Evolutionary conservation across 176 grass and related monocot genomes (phyloP), one percentile per base, ranked within the genome.

Genomic region (Rhipidocladum racemiflorum): DNA sequence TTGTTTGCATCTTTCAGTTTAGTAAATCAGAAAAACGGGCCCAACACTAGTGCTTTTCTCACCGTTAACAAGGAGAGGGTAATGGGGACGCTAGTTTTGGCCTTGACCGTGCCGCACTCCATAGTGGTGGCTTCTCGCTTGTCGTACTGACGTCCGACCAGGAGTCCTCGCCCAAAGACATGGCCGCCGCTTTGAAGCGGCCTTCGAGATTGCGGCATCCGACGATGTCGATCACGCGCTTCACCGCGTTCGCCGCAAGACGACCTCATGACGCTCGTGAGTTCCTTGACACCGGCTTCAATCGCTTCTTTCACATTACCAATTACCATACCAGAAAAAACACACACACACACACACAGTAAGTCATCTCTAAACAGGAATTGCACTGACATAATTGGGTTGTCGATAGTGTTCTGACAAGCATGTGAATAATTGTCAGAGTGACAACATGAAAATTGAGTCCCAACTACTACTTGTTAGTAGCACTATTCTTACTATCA

Each of bases 61-160:
- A 89, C 87, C 68, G 83, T 82, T 23, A 90, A 3, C 23, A 86
- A 9, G 36, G 83, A 73, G 39, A 90, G 63, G 32, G 5, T 40
- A 9, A 48, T 3, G 10, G 80, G 29, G 55, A 86, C 78, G 61
- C 88, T 90, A 4, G 88, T 66, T 10, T 1, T 66, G 70, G 51
- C 61, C 61, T n/a, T n/a, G n/a, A n/a, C n/a, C n/a, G n/a, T n/a
- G n/a, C n/a, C n/a, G n/a, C n/a, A n/a, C n/a, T n/a, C n/a, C n/a
- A n/a, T n/a, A n/a, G n/a, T n/a, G n/a, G 73, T 35, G 81, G 55
- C 74, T 83, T 88, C 39, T 61, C 23, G 14, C 51, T 3, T 9
- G 21, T 61, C 2, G 56, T 78, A 89, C 2, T 85, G n/a, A 81
- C 18, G 70, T 89, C 75, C 18, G 75, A 85, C 82, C 87, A 85